Evolutionary conservation across 1,284 basidiomycete species (phyloP), one percentile per base, ranked within the genome.

Genomic region (Ustilago cynodontis): DNA sequence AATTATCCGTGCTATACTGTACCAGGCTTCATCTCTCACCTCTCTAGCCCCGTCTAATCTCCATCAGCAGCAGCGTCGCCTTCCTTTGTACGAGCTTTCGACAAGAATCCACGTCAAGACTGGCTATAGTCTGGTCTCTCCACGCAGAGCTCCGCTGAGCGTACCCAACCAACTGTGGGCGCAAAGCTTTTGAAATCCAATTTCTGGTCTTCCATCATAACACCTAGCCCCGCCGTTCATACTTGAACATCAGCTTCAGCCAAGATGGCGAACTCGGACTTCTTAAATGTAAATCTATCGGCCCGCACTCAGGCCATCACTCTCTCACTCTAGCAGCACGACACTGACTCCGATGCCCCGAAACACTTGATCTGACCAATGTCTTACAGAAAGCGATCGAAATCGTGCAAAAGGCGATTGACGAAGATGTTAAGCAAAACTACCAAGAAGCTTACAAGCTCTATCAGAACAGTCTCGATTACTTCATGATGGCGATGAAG

Each of bases 361-460:
- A 18, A 18, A 26, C 11, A 26, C 1, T 7, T 22, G 7, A 22
- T 22, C 28, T n/a, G 14, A 13, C 18, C 26, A 1, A 43, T 18
- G 26, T 18, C 16, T 39, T 50, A 43, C 82, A 98, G 95, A 92
- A 92, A 86, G 96, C 95, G 37, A 95, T 98, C 84, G 93, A 94
- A 84, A 91, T 98, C 74, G 95, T 98, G 50, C 93, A 96, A 87
- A 91, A 91, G 80, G 96, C 96, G 60, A 98, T 98, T 86, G 95
- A 98, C 79, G 93, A 94, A 81, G 96, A 99, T 88, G 90, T 90
- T 78, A 95, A 95, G 86, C 92, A 94, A 87, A 94, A 98, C 87
- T 99, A 98, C 87, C 88, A 90, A 50, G 94, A 96, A 85, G 95
- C 95, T 20, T 96, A 94, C 90, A 95, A 94, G 88, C 91, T 92